Conservation (phyloP, 2,329 filamentous ascomycete species). For the Beauveria bassiana region DNA sequence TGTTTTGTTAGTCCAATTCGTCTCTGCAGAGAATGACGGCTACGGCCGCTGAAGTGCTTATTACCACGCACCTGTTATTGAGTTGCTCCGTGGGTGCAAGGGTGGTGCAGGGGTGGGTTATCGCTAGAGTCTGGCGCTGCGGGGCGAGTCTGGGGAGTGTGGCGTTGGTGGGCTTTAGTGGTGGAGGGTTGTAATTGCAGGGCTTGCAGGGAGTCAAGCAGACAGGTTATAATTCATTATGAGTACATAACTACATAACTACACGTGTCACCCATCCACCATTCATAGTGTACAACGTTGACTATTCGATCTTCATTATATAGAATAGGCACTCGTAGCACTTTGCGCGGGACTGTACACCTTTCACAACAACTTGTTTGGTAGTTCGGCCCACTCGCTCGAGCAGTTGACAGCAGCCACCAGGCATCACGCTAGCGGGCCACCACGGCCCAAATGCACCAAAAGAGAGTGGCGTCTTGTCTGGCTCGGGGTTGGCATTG, state of each 20-base stretch:
- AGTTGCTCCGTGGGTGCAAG: too few relatives aligned
- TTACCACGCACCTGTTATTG: too few relatives aligned
- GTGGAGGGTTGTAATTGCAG: background rate
- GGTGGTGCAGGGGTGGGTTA: background rate
- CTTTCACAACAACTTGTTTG: too few relatives aligned
- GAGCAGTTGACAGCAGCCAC: background rate
- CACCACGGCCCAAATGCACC: slow-evolving; percentile 1
- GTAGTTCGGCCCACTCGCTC: too few relatives aligned
- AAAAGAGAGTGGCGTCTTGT: slow-evolving; percentile 6
- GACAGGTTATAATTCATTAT: too few relatives aligned
- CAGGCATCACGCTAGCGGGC: background rate
- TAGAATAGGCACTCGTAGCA: background rate
- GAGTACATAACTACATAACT: too few relatives aligned
- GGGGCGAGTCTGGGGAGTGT: slow-evolving; percentile 1
- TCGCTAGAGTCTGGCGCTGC: background rate
- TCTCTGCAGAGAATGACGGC: background rate
- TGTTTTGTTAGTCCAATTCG: background rate
- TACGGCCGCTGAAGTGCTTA: background rate
- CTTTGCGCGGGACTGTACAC: too few relatives aligned
- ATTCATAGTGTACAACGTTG: too few relatives aligned
- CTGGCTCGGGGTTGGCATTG: background rate
- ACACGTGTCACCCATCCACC: too few relatives aligned
- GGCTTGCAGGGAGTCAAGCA: background rate
- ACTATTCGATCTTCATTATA: too few relatives aligned
- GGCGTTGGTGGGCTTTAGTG: background rate